phyloP scores from a whole-genome alignment of 2,329 filamentous ascomycete species.

The Bipolaris cookei region DNA sequence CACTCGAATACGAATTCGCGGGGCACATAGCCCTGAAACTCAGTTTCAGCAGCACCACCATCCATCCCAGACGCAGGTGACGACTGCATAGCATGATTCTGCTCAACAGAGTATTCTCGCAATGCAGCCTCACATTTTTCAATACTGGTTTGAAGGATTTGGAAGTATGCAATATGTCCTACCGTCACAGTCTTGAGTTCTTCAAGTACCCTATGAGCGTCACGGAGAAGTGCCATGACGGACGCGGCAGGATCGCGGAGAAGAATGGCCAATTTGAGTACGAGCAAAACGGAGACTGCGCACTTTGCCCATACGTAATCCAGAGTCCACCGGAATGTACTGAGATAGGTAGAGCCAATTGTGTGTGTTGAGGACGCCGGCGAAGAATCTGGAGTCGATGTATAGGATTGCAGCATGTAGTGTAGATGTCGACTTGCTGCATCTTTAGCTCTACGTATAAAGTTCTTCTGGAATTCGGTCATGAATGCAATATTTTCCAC shows the following conservation, averaged over 20 bases:
- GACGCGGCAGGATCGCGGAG: slow-evolving; percentile 53
- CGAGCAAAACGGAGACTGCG: slow-evolving; percentile 62
- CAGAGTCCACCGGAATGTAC: slow-evolving; percentile 61
- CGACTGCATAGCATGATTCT: slow-evolving; percentile 11
- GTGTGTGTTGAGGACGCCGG: slow-evolving; percentile 13
- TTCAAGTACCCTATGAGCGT: slow-evolving; percentile 53
- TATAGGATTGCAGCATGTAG: slow-evolving; percentile 50
- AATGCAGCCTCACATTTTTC: slow-evolving; percentile 59
- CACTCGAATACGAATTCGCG: slow-evolving; percentile 64
- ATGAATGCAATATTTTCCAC: slow-evolving; percentile 61
- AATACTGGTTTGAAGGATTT: slow-evolving; percentile 57
- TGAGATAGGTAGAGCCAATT: slow-evolving; percentile 51
- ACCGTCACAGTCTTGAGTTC: slow-evolving; percentile 53
- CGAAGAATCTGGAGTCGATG: slow-evolving; percentile 29
- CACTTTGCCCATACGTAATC: slow-evolving; percentile 66
- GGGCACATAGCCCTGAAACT: slow-evolving; percentile 61
- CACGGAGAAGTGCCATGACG: slow-evolving; percentile 51
- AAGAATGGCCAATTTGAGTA: slow-evolving; percentile 60
- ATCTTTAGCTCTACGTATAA: slow-evolving; percentile 59
- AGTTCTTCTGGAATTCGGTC: slow-evolving; percentile 55
- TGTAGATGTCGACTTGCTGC: slow-evolving; percentile 60
- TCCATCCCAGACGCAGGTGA: slow-evolving; percentile 9
- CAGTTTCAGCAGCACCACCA: slow-evolving; percentile 50
- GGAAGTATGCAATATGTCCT: slow-evolving; percentile 56
- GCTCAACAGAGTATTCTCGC: slow-evolving; percentile 42